phyloP scores from a whole-genome alignment of 768 basidiomycete species.

The Suillus plorans region DNA sequence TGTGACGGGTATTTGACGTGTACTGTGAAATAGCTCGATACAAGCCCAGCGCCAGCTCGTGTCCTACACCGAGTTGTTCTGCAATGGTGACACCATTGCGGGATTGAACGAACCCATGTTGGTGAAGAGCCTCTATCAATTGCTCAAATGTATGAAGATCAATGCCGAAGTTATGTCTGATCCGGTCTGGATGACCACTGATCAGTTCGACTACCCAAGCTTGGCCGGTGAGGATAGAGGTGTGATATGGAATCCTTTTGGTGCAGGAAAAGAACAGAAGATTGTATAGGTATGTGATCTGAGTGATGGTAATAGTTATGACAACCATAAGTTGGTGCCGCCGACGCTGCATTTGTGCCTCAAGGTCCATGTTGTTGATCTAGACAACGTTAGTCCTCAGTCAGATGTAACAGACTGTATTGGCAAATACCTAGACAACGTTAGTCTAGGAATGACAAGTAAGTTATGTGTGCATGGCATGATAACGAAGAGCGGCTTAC shows the following conservation, averaged over 20 bases:
- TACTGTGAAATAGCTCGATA: too few species aligned
- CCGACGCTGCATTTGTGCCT: background rate
- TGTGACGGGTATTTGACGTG: too few species aligned
- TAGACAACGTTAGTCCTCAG: too few species aligned
- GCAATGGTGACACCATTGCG: slow-evolving; percentile 6
- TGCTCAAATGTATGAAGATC: slow-evolving; percentile 20
- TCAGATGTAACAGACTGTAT: too few species aligned
- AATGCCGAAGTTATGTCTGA: slow-evolving; percentile 21
- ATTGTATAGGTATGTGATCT: background rate
- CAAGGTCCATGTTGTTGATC: too few species aligned
- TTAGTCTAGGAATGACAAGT: too few species aligned
- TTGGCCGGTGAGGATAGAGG: slow-evolving; percentile 17
- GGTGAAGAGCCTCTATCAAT: slow-evolving; percentile 11
- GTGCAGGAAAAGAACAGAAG: background rate
- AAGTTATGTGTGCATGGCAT: too few species aligned
- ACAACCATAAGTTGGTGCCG: background rate
- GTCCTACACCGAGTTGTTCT: slow-evolving; percentile 14
- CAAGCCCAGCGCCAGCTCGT: too few species aligned
- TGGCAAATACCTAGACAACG: too few species aligned
- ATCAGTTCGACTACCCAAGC: slow-evolving; percentile 24
- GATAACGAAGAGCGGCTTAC: too few species aligned
- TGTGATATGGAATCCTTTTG: background rate
- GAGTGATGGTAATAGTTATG: background rate
- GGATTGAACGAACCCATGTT: slow-evolving; percentile 4
- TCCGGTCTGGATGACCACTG: slow-evolving; percentile 20